A percentile compares a stretch with the other conserved stretches of the same genome.
phyloP scores from a whole-genome alignment of 345 rosid genomes.

The Geranium brycei region DNA sequence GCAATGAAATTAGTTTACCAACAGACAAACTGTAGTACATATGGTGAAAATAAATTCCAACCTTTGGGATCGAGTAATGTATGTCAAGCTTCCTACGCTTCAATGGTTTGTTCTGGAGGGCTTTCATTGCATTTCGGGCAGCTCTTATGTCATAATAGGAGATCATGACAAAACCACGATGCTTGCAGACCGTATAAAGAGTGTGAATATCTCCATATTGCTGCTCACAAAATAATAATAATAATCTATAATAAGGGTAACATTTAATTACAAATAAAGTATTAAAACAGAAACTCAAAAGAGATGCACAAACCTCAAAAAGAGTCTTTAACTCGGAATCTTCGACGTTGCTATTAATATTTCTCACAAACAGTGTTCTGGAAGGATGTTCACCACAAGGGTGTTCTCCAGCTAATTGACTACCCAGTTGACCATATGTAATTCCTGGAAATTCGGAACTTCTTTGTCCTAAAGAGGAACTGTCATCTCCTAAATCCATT shows the following conservation, averaged over 20 bases:
- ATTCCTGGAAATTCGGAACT: slow-evolving; percentile 22
- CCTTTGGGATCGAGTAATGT: slow-evolving; percentile 75
- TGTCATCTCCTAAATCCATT: slow-evolving; percentile 47
- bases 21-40: slow-evolving; percentile 3
- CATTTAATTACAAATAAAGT: slow-evolving; percentile 2
- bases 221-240: slow-evolving; percentile 22
- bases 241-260: slow-evolving; percentile 8
- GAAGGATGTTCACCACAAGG: slow-evolving; percentile 57
- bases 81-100: slow-evolving; percentile 68
- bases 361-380: slow-evolving; percentile 75
- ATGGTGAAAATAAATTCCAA: slow-evolving; percentile 12
- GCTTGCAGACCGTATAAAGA: slow-evolving; percentile 69
- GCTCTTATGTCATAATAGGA: slow-evolving; percentile 91
- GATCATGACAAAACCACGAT: slow-evolving; percentile 67
- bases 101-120: slow-evolving; percentile 56
- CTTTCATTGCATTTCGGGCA: slow-evolving; percentile 61
- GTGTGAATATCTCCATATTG: slow-evolving; percentile 75
- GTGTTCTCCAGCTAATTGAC: slow-evolving; percentile 38
- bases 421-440: slow-evolving; percentile 25
- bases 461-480: slow-evolving; percentile 22
- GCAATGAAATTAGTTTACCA: slow-evolving; percentile 2
- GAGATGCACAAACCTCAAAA: slow-evolving; percentile 54
- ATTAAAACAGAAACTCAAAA: slow-evolving; percentile 4
- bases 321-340: slow-evolving; percentile 67
- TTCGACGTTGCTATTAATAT: slow-evolving; percentile 57